A percentile compares a stretch with the other conserved stretches of the same genome.
phyloP scores from a whole-genome alignment of 352 stramenopile genomes.

The Globisporangium cystogenes region DNA sequence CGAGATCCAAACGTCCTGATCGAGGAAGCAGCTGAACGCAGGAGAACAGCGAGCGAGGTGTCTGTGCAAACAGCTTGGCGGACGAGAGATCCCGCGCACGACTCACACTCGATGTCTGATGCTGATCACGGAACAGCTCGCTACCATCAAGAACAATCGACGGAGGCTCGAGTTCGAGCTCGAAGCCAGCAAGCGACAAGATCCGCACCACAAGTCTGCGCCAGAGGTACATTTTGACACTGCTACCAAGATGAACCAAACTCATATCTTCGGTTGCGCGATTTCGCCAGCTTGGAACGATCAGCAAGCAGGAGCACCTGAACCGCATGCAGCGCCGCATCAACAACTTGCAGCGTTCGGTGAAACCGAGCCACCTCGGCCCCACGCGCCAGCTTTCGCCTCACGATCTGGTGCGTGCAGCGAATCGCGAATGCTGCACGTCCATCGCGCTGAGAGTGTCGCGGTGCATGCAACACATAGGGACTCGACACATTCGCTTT shows the following conservation, averaged over 20 bases:
- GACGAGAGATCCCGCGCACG: not conserved
- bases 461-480: not conserved
- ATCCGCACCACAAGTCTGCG: not conserved
- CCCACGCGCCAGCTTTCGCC: constrained; percentile 5
- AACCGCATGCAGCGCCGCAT: constrained; percentile 7
- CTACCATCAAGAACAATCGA: constrained; percentile 2
- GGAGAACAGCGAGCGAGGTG: constrained; percentile 23
- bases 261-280: not conserved
- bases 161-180: constrained; percentile 6
- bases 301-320: constrained; percentile 10
- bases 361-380: not conserved
- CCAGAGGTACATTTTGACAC: not conserved
- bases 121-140: not conserved
- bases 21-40: constrained; percentile 19
- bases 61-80: not conserved
- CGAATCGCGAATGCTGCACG: not conserved
- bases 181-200: not conserved
- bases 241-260: no score
- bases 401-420: constrained; percentile 7
- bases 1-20: constrained; percentile 22
- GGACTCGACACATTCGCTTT: not conserved
- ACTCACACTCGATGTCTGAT: not conserved
- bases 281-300: not conserved
- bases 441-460: not conserved
- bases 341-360: constrained; percentile 3